Base-by-base conservation (phyloP, 805 yeast species). In the Kluyveromyces nonfermentans region DNA sequence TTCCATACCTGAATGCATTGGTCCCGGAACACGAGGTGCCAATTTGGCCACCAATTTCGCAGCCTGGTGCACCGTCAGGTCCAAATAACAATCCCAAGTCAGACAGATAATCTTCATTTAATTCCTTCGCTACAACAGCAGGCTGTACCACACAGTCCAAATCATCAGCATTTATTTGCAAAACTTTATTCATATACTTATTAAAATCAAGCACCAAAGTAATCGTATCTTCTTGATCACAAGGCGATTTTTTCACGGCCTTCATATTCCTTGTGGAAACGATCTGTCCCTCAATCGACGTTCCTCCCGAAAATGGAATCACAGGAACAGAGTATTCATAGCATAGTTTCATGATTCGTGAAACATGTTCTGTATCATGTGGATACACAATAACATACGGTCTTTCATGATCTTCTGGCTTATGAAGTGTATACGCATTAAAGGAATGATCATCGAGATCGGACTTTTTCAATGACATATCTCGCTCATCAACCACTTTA, bases 31-130 rank as follows among this genome's bases (percentile, higher is more conserved):
- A 85, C 6, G 83, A 77, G 1, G 87, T 85, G 17, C 77, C 85
- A 35, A 82, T 77, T 90, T 85, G 84, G 4, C 95, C 95, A 25
- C 86, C 93, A 48, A 85, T 78, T 45, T 80, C 70, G 2, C 94
- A 95, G n/a, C 89, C 89, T 46, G 89, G 85, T 7, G 94, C 95
- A 1, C 94, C 94, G 60, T 85, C 95, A 2, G 90, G 88, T 0
- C 90, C 93, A 60, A 85, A 85, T 64, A 78, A 66, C 37, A 84
- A 68, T 45, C 72, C 44, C 17, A 45, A 45, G 14, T 14, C 40
- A 33, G 17, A 43, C 22, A 46, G 42, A 16, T 35, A 57, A 15
- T 69, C 73, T 15, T 80, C 86, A 50, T 79, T 81, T 44, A 84
- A 64, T 17, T 77, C 84, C 55, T 80, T 83, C 89, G 90, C 82